Conservation (phyloP, 805 yeast genomes). For the Suhomyces faveliae region DNA sequence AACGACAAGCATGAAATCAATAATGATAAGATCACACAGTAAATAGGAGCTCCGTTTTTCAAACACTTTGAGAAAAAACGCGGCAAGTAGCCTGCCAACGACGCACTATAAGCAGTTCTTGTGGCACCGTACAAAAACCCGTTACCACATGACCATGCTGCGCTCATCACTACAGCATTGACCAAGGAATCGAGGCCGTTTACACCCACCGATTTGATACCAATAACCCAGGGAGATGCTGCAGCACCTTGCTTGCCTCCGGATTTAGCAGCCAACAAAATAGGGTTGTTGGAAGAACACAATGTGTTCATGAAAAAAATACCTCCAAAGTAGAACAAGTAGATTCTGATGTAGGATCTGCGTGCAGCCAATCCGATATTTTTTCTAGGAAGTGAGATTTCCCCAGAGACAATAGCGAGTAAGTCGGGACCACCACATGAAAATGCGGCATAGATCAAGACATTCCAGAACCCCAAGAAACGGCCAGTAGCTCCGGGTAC, state of each 20-base stretch:
- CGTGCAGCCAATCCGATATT: conserved; percentile 33
- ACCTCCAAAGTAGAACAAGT: conserved; percentile 38
- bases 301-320: conserved; percentile 35
- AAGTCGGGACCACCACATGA: conserved; percentile 55
- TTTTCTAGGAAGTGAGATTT: conserved; percentile 43
- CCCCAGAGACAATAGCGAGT: conserved; percentile 36
- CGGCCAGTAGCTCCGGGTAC: conserved; percentile 54
- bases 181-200: conserved; percentile 35
- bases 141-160: conserved; percentile 40
- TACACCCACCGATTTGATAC: conserved; percentile 33
- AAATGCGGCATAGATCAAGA: conserved; percentile 62
- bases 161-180: conserved; percentile 31
- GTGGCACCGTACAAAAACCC: conserved; percentile 37
- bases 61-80: conserved; percentile 59
- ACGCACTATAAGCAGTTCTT: conserved; percentile 52
- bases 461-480: conserved; percentile 63
- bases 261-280: conserved; percentile 22
- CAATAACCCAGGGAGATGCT: conserved; percentile 40
- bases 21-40: conserved; percentile 50
- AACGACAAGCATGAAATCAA: conserved; percentile 29
- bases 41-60: conserved; percentile 67
- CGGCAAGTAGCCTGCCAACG: conserved; percentile 86
- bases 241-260: conserved; percentile 38
- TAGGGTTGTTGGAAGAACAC: conserved; percentile 34
- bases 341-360: conserved; percentile 34